These are phyloP conservation scores for Erigeron philadelphicus DNA, from an alignment of 140 eudicot genomes.

Conservation along the genomic window DNA sequence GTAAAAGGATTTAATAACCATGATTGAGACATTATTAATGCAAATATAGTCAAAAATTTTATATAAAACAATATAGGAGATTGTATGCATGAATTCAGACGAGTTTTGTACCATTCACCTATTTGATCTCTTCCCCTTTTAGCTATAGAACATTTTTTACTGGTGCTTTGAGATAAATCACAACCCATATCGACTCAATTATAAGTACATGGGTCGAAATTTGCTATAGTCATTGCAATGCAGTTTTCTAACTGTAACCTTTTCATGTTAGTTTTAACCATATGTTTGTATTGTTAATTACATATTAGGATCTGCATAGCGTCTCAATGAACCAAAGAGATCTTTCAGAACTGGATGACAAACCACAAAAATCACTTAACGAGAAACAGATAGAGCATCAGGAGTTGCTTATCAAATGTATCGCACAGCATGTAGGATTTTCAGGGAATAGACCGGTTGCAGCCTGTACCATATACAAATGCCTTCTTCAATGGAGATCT, in stretches of 20 bases:
- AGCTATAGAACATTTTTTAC: neutral
- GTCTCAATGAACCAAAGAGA: constrained; percentile 56
- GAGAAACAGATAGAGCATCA: constrained; percentile 90
- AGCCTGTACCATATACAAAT: constrained; percentile 84
- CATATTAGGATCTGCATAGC: constrained; percentile 70
- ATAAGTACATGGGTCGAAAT: constrained; percentile 4
- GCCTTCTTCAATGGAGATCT: constrained; percentile 95
- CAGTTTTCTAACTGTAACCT: neutral
- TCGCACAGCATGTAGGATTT: constrained; percentile 73
- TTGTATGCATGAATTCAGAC: neutral
- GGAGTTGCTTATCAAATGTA: constrained; percentile 73
- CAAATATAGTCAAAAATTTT: neutral
- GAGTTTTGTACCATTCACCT: no score
- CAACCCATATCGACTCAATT: neutral
- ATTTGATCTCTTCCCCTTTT: neutral
- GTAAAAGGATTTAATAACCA: neutral
- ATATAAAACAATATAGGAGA: neutral
- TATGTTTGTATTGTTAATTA: neutral
- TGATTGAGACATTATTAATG: neutral
- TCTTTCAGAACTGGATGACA: constrained; percentile 66
- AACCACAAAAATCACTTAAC: constrained; percentile 86
- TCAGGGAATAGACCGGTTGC: constrained; percentile 73
- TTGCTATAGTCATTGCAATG: constrained; percentile 6
- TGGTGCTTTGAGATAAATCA: neutral
- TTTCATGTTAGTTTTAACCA: constrained; percentile 8